Conservation (phyloP, 202 grass and related monocot species). For the Panicum hallii region DNA sequence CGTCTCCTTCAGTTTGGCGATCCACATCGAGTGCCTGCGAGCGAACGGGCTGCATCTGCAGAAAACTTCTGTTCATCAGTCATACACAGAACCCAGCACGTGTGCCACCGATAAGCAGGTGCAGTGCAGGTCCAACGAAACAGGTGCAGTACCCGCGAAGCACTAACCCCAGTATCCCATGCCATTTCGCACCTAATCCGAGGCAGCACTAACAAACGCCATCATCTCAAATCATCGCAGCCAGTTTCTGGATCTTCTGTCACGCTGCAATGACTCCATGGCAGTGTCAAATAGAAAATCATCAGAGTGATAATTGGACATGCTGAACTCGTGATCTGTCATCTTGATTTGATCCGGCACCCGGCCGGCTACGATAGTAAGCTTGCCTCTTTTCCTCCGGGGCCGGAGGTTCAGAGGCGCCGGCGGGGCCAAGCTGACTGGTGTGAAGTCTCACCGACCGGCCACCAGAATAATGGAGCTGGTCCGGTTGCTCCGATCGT, state of each 20-base stretch:
- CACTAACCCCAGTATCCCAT: not conserved
- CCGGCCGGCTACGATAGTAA: not conserved
- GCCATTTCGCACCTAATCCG: not conserved
- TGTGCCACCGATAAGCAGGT: conserved; percentile 22
- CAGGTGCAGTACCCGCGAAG: not conserved
- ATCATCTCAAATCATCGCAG: not conserved
- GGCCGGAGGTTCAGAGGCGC: conserved; percentile 31
- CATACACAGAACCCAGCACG: not conserved
- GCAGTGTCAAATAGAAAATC: conserved; percentile 5
- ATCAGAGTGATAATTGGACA: not conserved
- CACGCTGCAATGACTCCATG: not conserved
- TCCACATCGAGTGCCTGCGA: not conserved
- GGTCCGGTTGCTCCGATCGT: conserved; percentile 30
- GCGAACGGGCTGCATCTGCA: not conserved
- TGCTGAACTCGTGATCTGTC: conserved; percentile 28
- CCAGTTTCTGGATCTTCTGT: not conserved
- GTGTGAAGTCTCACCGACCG: conserved; percentile 51
- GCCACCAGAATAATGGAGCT: conserved; percentile 49
- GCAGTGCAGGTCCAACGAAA: conserved; percentile 5
- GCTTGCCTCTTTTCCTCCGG: not conserved
- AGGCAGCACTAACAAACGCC: conserved; percentile 4
- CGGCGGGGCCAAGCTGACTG: not conserved
- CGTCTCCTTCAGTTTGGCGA: conserved; percentile 7
- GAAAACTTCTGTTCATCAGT: too few relatives aligned
- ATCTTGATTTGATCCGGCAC: conserved; percentile 39